These are phyloP conservation scores for Monosporascus sp. DNA, from an alignment of 2,329 filamentous ascomycete species.

Conservation along the genomic window DNA sequence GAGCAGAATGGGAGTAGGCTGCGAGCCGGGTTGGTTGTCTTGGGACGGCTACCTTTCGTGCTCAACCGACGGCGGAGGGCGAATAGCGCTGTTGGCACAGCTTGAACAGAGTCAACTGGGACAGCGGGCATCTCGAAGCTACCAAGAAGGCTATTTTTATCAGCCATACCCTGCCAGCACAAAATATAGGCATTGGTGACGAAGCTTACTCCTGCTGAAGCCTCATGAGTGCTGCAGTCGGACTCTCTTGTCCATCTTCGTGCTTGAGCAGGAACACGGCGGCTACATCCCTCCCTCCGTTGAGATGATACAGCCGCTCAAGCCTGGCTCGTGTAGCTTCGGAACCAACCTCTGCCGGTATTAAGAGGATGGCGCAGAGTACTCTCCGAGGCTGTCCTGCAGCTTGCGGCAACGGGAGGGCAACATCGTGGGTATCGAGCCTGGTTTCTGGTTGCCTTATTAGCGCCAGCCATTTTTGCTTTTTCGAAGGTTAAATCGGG, in stretches of 20 bases:
- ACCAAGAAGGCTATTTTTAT: constrained; percentile 27
- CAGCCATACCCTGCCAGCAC: constrained; percentile 1
- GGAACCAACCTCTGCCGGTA: constrained; percentile 30
- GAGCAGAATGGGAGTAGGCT: constrained; percentile 31
- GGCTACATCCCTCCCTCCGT: constrained; percentile 33
- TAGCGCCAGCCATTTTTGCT: constrained; percentile 7
- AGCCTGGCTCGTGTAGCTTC: constrained; percentile 27
- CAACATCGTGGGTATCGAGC: constrained; percentile 41
- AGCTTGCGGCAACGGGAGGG: constrained; percentile 28
- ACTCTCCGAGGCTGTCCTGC: constrained; percentile 8
- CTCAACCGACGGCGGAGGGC: constrained; percentile 29
- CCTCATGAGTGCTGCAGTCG: constrained; percentile 31
- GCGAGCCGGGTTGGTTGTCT: constrained; percentile 12
- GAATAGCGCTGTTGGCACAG: constrained; percentile 34
- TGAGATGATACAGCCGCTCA: constrained; percentile 36
- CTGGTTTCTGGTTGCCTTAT: constrained; percentile 33
- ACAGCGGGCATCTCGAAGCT: constrained; percentile 34
- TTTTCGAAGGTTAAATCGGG: background rate
- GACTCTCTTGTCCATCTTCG: constrained; percentile 15
- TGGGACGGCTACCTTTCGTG: constrained; percentile 8
- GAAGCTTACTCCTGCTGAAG: constrained; percentile 39
- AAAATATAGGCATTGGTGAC: background rate
- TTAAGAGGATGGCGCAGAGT: constrained; percentile 37
- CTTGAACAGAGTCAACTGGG: constrained; percentile 32
- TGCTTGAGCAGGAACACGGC: constrained; percentile 39